Base-by-base conservation (phyloP, 2,329 filamentous ascomycete species). In the Stenocarpella maydis region DNA sequence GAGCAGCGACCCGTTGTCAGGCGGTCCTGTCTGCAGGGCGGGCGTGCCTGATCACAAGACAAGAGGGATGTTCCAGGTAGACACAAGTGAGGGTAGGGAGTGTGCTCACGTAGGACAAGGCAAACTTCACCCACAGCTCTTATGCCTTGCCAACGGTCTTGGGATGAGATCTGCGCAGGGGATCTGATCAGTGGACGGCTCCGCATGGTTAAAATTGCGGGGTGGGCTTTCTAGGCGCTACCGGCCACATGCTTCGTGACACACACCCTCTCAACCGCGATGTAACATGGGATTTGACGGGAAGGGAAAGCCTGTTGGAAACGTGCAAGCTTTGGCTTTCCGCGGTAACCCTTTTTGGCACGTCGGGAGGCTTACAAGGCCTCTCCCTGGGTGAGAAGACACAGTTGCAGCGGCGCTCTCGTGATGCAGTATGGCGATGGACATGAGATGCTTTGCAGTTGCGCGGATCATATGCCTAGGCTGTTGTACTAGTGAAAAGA, bases 121-220 rank as follows among this genome's bases (percentile, higher is more conserved):
- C 58, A 4, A 26, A n/a, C 21, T 63, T 37, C 19, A n/a, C 58
- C 26, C 19, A n/a, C 58, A 3, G 43, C 21, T 49, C 26, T 49
- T 41, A 63, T 43, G 31, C 28, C 31, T n/a, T 26, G 43, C 19
- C 58, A 63, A 49, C 28, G 24, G 12, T 43, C 21, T 26, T 12
- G n/a, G 24, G 43, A 8, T 28, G 28, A 49, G 58, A 63, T 49
- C 58, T 63, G 41, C 58, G 45, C 58, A 63, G 58, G 58, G 52
- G 37, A 17, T n/a, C 26, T 67, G 65, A 67, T 67, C 65, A 67
- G 52, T 67, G 43, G 65, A 58, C 28, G 65, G 65, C 37, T 55
- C 65, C 65, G 65, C 65, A 67, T 67, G 65, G 28, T 19, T 52
- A 67, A 67, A 58, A 67, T 67, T 67, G 65, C 65, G 65, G 65